phyloP scores from a whole-genome alignment of 2,329 filamentous ascomycete species.

The Hysterium pulicare region DNA sequence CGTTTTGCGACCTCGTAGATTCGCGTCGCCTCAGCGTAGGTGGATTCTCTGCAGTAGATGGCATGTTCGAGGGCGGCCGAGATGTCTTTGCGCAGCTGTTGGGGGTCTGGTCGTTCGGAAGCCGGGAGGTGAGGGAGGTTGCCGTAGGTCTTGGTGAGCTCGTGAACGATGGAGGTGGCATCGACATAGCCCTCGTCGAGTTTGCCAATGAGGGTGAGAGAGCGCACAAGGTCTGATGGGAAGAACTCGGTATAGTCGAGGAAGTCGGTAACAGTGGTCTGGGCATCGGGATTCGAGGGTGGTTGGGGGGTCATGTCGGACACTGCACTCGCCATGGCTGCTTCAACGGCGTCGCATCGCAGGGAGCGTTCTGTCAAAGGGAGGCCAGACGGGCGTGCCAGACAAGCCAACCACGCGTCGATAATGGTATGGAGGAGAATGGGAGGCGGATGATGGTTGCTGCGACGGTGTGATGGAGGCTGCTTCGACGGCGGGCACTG shows the following conservation, averaged over 20 bases:
- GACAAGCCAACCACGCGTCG: conserved; percentile 38
- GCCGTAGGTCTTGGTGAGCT: conserved; percentile 48
- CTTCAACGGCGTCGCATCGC: conserved; percentile 38
- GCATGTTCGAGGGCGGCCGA: conserved; percentile 54
- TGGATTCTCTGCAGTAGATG: conserved; percentile 53
- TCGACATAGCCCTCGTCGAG: conserved; percentile 45
- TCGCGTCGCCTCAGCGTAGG: conserved; percentile 55
- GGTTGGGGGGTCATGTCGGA: conserved; percentile 37
- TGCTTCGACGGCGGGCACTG: conserved; percentile 4
- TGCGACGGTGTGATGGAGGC: conserved; percentile 11
- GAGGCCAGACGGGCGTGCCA: conserved; percentile 35
- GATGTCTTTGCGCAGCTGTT: conserved; percentile 53
- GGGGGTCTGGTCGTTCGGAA: conserved; percentile 50
- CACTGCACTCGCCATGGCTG: conserved; percentile 20
- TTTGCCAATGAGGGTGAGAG: conserved; percentile 58
- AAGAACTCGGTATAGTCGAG: conserved; percentile 69
- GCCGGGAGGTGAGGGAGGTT: conserved; percentile 50
- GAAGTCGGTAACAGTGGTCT: conserved; percentile 65
- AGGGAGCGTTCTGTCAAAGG: conserved; percentile 22
- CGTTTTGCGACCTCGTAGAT: conserved; percentile 57
- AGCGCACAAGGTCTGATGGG: conserved; percentile 61
- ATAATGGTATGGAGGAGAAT: conserved; percentile 26
- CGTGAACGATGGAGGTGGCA: conserved; percentile 45
- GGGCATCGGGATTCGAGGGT: conserved; percentile 60
- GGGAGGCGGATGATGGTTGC: conserved; percentile 23